Evolutionary conservation across 2,329 filamentous ascomycete species (phyloP), one percentile per base, ranked within the genome.

Genomic region (Cladosporium sp.): DNA sequence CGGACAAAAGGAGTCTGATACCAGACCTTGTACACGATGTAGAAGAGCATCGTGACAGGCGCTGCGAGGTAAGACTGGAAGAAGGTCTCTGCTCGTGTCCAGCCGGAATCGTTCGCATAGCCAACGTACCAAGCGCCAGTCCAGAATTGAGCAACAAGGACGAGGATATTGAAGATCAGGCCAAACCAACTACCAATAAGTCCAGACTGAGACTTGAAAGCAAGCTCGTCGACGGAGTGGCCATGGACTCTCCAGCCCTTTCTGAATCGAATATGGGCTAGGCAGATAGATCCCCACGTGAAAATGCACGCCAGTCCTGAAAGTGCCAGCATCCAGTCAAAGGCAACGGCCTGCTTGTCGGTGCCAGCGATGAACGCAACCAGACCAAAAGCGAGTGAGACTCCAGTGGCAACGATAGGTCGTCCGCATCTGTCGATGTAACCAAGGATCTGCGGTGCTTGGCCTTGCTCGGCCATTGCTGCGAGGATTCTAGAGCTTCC

Each of bases 231-330:
- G 29, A 76, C 65, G 32, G 64, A 69, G 52, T 83, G 73, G 1
- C 81, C 80, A 61, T 85, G 82, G 0, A 66, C 68, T 15, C 65
- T 61, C 81, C 80, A 84, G 1, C 82, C 84, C 6, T 75, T 68
- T 34, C 84, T 82, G 65, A 88, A 87, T 19, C 84, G 82, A 52
- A 88, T 82, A 60, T 88, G 84, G 2, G 80, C 84, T 55, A 86
- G 78, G 19, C 78, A 83, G 58, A 88, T 88, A 36, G 77, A 76
- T 2, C 75, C 84, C 84, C 84, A 88, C 20, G 86, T 85, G 69
- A 90, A 88, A 66, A 91, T 81, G 54, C 81, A 84, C 2, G 82
- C 81, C 8, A 90, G 79, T 45, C 85, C 86, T 0, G 85, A 88
- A 18, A 91, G 78, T 0, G 86, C 79, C 32, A 89, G 74, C 48